Evolutionary conservation across 2,329 filamentous ascomycete species (phyloP).

Genomic region (Tolypocladium amazonense): DNA sequence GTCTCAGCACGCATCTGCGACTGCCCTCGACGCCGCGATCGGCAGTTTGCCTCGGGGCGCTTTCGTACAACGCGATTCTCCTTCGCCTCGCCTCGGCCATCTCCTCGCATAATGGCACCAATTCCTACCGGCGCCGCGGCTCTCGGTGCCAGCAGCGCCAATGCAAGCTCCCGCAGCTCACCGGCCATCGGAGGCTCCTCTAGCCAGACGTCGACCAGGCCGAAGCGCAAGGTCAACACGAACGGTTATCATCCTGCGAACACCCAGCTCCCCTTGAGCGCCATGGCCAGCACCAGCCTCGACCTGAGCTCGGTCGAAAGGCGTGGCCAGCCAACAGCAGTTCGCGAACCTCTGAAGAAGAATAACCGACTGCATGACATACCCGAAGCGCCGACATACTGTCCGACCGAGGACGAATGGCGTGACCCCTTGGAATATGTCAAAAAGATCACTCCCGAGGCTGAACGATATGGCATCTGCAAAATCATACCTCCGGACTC

Average conservation of each 20-base stretch:
- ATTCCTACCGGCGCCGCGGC: conserved; percentile 25
- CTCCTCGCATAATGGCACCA: conserved; percentile 25
- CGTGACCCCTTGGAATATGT: conserved; percentile 91
- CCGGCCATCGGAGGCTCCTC: conserved; percentile 30
- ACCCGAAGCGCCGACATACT: conserved; percentile 81
- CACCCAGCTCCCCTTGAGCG: conserved; percentile 40
- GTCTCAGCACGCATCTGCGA: neutral
- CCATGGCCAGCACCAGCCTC: conserved; percentile 51
- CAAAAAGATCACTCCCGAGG: conserved; percentile 80
- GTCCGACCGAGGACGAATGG: conserved; percentile 88
- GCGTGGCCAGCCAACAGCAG: conserved; percentile 68
- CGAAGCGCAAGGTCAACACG: conserved; percentile 42
- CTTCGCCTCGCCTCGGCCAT: conserved; percentile 1
- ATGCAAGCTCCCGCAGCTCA: conserved; percentile 41
- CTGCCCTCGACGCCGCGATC: neutral
- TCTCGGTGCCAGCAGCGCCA: conserved; percentile 28
- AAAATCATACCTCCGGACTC: conserved; percentile 89
- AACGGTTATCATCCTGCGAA: conserved; percentile 43
- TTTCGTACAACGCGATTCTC: conserved; percentile 3
- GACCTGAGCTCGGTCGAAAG: conserved; percentile 88
- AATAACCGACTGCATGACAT: conserved; percentile 74
- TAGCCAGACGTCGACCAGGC: conserved; percentile 27
- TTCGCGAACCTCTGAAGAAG: conserved; percentile 66
- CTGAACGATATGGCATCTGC: conserved; percentile 79
- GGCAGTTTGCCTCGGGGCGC: neutral